Evolutionary conservation across 2,329 filamentous ascomycete genomes (phyloP).

Genomic region (Diaporthe ampelina): DNA sequence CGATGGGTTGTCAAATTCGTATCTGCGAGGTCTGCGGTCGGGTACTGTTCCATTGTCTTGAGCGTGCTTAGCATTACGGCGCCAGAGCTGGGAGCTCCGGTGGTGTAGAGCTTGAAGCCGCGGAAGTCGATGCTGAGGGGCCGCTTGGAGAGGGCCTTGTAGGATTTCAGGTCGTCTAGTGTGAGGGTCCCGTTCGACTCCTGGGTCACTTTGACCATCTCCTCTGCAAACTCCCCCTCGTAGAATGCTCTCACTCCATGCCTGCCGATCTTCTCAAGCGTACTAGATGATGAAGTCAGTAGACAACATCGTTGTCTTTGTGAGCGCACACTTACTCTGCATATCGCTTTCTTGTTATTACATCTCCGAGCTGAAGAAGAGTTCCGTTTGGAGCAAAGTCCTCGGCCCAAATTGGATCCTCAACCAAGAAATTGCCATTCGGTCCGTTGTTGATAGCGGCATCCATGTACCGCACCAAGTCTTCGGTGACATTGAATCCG

Average conservation of each 20-base stretch:
- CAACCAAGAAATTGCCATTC: conserved; percentile 74
- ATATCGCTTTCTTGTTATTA: conserved; percentile 84
- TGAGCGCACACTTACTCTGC: conserved; percentile 62
- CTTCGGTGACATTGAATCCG: conserved; percentile 80
- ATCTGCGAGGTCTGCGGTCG: conserved; percentile 64
- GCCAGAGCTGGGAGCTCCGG: conserved; percentile 83
- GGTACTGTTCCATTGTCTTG: conserved; percentile 86
- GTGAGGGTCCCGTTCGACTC: conserved; percentile 87
- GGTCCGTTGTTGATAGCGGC: conserved; percentile 53
- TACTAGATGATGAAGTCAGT: conserved; percentile 52
- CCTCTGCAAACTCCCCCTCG: conserved; percentile 67
- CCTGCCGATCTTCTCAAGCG: conserved; percentile 82
- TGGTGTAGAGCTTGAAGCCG: conserved; percentile 77
- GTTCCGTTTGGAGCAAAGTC: conserved; percentile 89
- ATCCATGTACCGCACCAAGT: conserved; percentile 81
- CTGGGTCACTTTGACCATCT: conserved; percentile 79
- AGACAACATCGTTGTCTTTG: fast-evolving
- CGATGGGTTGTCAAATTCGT: conserved; percentile 82
- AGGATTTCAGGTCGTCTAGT: conserved; percentile 80
- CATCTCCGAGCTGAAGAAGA: conserved; percentile 79
- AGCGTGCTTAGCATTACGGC: conserved; percentile 81
- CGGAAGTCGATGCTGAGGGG: conserved; percentile 76
- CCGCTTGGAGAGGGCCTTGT: conserved; percentile 73
- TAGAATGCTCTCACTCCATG: conserved; percentile 66
- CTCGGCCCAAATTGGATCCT: conserved; percentile 84